These are phyloP conservation scores for Eutypella sp. DNA, from an alignment of 2,329 filamentous ascomycete genomes.

Conservation along the genomic window DNA sequence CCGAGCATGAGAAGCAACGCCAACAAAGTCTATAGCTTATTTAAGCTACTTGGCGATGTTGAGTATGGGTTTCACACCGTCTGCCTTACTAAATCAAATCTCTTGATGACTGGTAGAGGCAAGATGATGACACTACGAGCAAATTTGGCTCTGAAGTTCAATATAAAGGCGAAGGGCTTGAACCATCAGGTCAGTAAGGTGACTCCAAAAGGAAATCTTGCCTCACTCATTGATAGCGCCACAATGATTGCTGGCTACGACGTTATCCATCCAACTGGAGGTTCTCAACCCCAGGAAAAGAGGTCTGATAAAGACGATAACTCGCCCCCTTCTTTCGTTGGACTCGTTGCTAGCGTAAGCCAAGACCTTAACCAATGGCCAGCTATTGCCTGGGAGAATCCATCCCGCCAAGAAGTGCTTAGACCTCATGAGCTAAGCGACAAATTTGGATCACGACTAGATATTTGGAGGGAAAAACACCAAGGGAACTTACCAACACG, in stretches of 20 bases:
- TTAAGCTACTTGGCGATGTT: neutral
- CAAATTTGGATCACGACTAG: neutral
- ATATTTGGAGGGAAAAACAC: neutral
- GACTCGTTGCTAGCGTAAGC: neutral
- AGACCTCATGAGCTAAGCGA: neutral
- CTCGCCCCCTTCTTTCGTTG: neutral
- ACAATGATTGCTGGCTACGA: neutral
- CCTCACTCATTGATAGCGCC: neutral
- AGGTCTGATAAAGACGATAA: neutral
- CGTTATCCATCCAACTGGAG: neutral
- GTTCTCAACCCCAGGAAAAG: neutral
- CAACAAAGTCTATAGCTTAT: neutral
- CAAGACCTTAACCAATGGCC: neutral
- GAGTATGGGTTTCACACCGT: neutral
- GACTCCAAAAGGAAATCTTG: neutral
- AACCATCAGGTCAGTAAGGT: neutral
- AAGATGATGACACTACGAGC: neutral
- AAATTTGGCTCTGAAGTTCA: neutral
- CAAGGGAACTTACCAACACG: neutral
- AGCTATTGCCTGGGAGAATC: neutral
- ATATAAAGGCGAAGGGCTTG: neutral
- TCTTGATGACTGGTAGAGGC: neutral
- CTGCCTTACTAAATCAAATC: neutral
- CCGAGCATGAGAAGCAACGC: neutral
- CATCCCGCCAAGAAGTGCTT: neutral